Conservation (phyloP, 441 rosid species). For the Arabidopsis lyrata region DNA sequence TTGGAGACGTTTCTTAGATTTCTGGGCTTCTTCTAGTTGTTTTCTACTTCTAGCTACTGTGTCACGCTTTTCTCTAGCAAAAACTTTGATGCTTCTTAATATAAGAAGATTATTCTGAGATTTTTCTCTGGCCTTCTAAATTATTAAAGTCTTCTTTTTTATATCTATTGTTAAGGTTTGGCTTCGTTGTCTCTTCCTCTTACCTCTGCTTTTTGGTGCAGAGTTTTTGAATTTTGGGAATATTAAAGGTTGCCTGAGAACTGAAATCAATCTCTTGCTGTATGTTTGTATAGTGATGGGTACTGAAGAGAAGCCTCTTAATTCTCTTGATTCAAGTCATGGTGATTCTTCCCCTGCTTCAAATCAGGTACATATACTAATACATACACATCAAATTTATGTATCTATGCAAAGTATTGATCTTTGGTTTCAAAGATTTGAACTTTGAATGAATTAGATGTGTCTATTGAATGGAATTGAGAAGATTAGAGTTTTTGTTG, state of each 20-base stretch:
- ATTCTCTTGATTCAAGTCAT: slow-evolving; percentile 35
- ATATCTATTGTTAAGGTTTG: slow-evolving; percentile 12
- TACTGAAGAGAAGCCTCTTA: slow-evolving; percentile 42
- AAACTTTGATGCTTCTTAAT: slow-evolving; percentile 24
- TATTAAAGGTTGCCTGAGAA: slow-evolving; percentile 4
- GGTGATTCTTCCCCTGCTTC: slow-evolving; percentile 32
- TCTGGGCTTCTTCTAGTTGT: slow-evolving; percentile 29
- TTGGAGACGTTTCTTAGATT: slow-evolving; percentile 27
- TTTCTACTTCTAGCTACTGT: slow-evolving; percentile 21
- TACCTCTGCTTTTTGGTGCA: slow-evolving; percentile 11
- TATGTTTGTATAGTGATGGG: slow-evolving; percentile 33
- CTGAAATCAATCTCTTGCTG: slow-evolving; percentile 24
- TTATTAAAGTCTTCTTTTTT: slow-evolving; percentile 20
- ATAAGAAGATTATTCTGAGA: not conserved
- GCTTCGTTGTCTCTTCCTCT: slow-evolving; percentile 6
- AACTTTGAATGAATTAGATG: slow-evolving; percentile 11
- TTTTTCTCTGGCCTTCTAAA: slow-evolving; percentile 29
- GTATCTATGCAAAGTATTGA: slow-evolving; percentile 2
- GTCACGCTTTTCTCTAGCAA: slow-evolving; percentile 40
- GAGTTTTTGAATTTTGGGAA: slow-evolving; percentile 9
- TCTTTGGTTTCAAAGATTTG: not conserved
- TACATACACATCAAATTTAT: not conserved
- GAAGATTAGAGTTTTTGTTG: not conserved
- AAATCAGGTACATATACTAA: slow-evolving; percentile 38
- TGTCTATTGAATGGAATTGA: slow-evolving; percentile 24